phyloP scores from a whole-genome alignment of 495 filamentous ascomycete species.

The Acidomyces sp. region DNA sequence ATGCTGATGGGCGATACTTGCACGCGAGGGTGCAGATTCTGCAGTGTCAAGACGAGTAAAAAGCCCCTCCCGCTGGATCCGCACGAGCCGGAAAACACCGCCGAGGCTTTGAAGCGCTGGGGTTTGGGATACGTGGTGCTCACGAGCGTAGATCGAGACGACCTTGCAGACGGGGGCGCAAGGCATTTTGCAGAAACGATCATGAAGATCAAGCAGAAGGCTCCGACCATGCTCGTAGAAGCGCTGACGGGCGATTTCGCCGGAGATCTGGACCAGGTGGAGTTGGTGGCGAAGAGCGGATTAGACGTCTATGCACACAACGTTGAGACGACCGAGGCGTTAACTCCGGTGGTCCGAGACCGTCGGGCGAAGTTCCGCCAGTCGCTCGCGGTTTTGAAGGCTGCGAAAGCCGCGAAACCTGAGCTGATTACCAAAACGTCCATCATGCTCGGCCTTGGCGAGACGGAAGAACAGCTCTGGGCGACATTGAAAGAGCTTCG shows the following conservation, averaged over 20 bases:
- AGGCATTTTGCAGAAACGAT: slow-evolving; percentile 91
- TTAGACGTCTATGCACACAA: slow-evolving; percentile 97
- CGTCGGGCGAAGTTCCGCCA: slow-evolving; percentile 82
- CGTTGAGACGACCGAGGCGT: slow-evolving; percentile 81
- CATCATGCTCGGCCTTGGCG: slow-evolving; percentile 89
- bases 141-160: slow-evolving; percentile 86
- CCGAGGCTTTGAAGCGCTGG: slow-evolving; percentile 85
- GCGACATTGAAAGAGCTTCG: slow-evolving; percentile 69
- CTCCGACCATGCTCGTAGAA: slow-evolving; percentile 78
- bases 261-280: slow-evolving; percentile 72
- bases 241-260: slow-evolving; percentile 83
- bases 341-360: slow-evolving; percentile 83
- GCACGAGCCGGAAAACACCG: slow-evolving; percentile 93
- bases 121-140: slow-evolving; percentile 91
- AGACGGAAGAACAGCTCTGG: slow-evolving; percentile 81
- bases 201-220: slow-evolving; percentile 82
- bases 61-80: slow-evolving; percentile 73
- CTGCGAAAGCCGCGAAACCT: slow-evolving; percentile 62
- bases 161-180: slow-evolving; percentile 78
- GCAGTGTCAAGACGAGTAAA: slow-evolving; percentile 80
- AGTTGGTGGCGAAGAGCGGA: slow-evolving; percentile 68
- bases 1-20: slow-evolving; percentile 99
- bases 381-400: slow-evolving; percentile 64
- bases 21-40: slow-evolving; percentile 93
- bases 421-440: slow-evolving; percentile 91